phyloP scores from a whole-genome alignment of 148 eudicot genomes.

The Rhododendron henanense region DNA sequence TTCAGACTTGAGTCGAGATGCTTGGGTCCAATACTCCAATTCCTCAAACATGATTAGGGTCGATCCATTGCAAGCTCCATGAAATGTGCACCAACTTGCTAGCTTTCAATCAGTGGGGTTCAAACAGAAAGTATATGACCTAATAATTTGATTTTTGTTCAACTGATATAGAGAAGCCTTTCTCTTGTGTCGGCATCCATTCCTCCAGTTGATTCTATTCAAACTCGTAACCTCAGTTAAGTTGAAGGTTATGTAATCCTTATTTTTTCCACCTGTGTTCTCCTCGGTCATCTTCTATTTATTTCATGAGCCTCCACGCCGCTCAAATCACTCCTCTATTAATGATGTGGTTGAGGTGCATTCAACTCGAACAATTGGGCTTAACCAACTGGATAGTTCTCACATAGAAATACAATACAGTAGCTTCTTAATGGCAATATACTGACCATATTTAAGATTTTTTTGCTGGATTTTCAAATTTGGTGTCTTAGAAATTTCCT shows the following conservation, averaged over 20 bases:
- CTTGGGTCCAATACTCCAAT: background rate
- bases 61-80: background rate
- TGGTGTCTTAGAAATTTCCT: background rate
- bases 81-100: background rate
- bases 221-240: background rate
- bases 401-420: background rate
- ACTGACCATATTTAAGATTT: background rate
- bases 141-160: background rate
- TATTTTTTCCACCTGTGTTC: background rate
- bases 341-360: background rate
- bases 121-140: background rate
- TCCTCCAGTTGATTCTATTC: background rate
- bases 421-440: background rate
- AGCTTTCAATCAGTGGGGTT: background rate
- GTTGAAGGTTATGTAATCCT: background rate
- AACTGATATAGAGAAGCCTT: background rate
- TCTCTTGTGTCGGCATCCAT: background rate
- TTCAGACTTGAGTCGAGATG: background rate
- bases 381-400: background rate
- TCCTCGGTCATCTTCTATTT: background rate
- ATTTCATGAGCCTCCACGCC: background rate
- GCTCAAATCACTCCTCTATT: background rate
- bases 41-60: background rate
- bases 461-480: background rate
- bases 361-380: background rate